Evolutionary conservation across 768 basidiomycete species (phyloP).

Genomic region (Filobasidium floriforme): DNA sequence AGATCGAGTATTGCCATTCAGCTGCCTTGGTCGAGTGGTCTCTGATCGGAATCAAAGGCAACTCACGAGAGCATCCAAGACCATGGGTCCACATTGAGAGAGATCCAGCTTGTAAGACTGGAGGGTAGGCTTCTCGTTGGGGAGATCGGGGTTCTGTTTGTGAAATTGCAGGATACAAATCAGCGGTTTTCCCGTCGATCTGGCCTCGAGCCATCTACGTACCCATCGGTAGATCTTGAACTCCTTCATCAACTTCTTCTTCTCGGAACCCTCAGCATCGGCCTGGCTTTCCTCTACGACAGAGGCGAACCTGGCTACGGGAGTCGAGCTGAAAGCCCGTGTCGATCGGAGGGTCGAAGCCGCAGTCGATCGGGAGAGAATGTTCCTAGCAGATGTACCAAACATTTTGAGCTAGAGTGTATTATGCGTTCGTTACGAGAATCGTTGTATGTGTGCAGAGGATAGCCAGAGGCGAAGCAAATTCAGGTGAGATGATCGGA

Average conservation of each 20-base stretch:
- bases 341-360: background rate
- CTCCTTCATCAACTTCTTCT: conserved; percentile 58
- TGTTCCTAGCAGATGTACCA: background rate
- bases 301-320: background rate
- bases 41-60: conserved; percentile 47
- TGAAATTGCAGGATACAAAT: background rate
- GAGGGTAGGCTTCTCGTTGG: conserved; percentile 77
- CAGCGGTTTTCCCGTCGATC: background rate
- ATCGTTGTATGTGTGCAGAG: too few species aligned
- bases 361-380: background rate
- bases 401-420: background rate
- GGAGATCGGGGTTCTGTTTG: conserved; percentile 82
- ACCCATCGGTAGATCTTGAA: conserved; percentile 99
- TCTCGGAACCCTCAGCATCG: background rate
- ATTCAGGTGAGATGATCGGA: too few species aligned
- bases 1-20: background rate
- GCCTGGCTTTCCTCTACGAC: background rate
- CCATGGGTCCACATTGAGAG: conserved; percentile 93
- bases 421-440: too few species aligned
- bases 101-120: conserved; percentile 89
- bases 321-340: background rate
- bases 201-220: conserved; percentile 32
- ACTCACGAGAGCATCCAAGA: conserved; percentile 45
- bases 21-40: background rate
- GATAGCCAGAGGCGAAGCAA: too few species aligned